These are phyloP conservation scores for Xerocomus brunneocitrinus DNA, from an alignment of 768 basidiomycete genomes.

Conservation along the genomic window DNA sequence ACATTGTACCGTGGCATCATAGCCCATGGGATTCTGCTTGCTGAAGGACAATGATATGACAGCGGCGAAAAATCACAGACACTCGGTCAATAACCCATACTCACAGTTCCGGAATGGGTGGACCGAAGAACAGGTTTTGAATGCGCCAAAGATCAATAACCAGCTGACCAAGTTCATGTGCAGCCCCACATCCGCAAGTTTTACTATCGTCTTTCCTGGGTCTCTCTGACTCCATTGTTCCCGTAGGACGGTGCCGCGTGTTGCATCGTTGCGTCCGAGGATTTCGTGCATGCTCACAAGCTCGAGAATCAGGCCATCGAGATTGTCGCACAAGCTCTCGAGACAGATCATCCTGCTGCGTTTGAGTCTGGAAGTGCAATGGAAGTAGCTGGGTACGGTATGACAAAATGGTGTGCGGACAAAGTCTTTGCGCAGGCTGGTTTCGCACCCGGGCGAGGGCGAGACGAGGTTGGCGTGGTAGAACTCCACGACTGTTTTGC, in stretches of 20 bases:
- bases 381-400: slow-evolving; percentile 76
- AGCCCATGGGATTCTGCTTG: background rate
- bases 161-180: slow-evolving; percentile 84
- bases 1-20: background rate
- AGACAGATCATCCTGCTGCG: slow-evolving; percentile 60
- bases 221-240: background rate
- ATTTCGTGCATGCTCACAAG: slow-evolving; percentile 64
- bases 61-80: slow-evolving; percentile 83
- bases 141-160: slow-evolving; percentile 62
- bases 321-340: slow-evolving; percentile 60
- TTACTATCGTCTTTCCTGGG: background rate
- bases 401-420: slow-evolving; percentile 67
- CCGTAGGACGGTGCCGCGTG: slow-evolving; percentile 69
- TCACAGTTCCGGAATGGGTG: slow-evolving; percentile 81
- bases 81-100: slow-evolving; percentile 80
- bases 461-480: slow-evolving; percentile 76
- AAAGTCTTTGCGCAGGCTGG: slow-evolving; percentile 69
- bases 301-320: slow-evolving; percentile 88
- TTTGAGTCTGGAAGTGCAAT: slow-evolving; percentile 70
- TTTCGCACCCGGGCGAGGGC: slow-evolving; percentile 53
- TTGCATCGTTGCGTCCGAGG: slow-evolving; percentile 74
- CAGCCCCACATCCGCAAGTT: slow-evolving; percentile 70
- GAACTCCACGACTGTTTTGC: slow-evolving; percentile 88
- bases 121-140: slow-evolving; percentile 65
- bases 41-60: slow-evolving; percentile 3